Conservation (phyloP, 176 grass and related monocot genomes). For the Poa annua region DNA sequence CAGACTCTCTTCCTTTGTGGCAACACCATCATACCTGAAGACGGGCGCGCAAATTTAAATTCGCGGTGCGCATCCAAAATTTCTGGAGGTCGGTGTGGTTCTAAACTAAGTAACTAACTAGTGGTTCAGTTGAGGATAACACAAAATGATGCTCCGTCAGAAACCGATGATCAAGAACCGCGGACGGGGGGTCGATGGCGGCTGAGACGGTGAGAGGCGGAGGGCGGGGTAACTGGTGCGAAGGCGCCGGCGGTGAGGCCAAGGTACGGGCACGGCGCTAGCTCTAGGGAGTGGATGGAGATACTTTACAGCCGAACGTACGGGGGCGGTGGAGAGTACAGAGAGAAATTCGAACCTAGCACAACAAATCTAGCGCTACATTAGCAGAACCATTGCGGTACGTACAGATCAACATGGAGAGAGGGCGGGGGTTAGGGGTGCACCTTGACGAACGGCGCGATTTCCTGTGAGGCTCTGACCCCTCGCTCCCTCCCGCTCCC, state of each 20-base stretch:
- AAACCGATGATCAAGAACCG: neutral
- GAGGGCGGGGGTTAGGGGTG: neutral
- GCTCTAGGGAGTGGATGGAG: neutral
- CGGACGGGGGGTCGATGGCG: neutral
- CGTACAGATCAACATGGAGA: neutral
- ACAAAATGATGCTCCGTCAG: neutral
- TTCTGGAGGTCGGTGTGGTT: neutral
- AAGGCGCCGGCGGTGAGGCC: slow-evolving; percentile 10
- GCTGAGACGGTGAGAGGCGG: neutral
- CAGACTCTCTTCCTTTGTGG: neutral
- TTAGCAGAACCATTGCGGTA: neutral
- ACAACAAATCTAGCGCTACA: neutral
- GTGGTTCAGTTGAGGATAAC: neutral
- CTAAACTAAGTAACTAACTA: neutral
- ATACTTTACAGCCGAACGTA: neutral
- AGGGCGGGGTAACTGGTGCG: neutral
- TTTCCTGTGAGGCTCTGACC: neutral
- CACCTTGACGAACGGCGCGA: slow-evolving; percentile 14
- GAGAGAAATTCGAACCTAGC: neutral
- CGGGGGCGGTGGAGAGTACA: neutral
- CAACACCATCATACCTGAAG: neutral
- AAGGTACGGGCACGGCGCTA: neutral
- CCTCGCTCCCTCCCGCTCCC: neutral
- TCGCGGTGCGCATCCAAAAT: neutral
- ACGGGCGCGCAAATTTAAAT: neutral